Evolutionary conservation across 2,329 filamentous ascomycete species (phyloP), one percentile per base, ranked within the genome.

Genomic region (Clarireedia homoeocarpa): DNA sequence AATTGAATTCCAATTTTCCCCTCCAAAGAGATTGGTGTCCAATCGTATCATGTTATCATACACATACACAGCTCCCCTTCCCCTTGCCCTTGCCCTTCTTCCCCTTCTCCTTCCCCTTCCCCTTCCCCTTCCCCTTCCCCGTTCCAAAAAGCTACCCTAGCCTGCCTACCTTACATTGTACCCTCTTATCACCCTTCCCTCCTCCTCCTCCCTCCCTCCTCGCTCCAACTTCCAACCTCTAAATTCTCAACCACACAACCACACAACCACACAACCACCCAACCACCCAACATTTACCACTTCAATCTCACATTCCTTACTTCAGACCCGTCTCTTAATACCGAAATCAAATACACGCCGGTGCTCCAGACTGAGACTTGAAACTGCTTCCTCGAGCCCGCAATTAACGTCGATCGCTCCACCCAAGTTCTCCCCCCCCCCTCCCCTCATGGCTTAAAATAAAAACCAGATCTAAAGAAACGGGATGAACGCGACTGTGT

Each of bases 281-380:
- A 39, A 6, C 5, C 48, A 50, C 10, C 30, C 20, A 20, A 15
- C 9, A 23, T 20, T 36, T 30, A 36, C 26, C 26, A 45, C 14
- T 52, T 42, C 42, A 52, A 52, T 52, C n/a, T 52, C 45, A 52
- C 40, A 52, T 52, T 46, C 50, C 50, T 36, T 52, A 30, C 26
- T 12, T 17, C 14, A 34, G 9, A 30, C 48, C 48, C 14, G n/a
- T 36, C 20, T 24, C 6, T 6, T 24, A 5, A 7, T 42, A 17
- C 3, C 15, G 39, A n/a, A 17, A 30, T 20, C 27, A 30, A 30
- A 10, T 30, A 30, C 27, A 30, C 27, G 27, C 27, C 27, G 27
- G 12, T 42, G 17, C 39, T 14, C 39, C 17, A 42, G 27, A 30
- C 17, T 40, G 15, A 53, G 36, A 20, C 44, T 53, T 48, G 42